These are phyloP conservation scores for Parietichytrium sp. DNA, from an alignment of 108 stramenopile species.

Conservation along the genomic window DNA sequence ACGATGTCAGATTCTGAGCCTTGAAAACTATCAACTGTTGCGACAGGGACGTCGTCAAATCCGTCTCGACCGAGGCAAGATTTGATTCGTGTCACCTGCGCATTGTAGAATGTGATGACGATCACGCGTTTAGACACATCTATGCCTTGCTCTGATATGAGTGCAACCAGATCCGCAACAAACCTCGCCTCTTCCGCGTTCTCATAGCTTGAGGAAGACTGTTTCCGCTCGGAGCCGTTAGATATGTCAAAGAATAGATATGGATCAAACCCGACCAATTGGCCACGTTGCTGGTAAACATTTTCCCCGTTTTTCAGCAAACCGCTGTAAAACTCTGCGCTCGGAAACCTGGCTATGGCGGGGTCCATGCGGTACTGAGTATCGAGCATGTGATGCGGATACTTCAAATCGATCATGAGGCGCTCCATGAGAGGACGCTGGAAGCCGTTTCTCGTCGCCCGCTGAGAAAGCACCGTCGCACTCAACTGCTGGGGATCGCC, in stretches of 20 bases:
- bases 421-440: constrained; percentile 24
- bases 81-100: neutral
- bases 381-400: constrained; percentile 73
- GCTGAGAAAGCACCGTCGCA: constrained; percentile 63
- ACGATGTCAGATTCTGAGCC: constrained; percentile 58
- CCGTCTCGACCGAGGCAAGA: neutral
- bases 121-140: constrained; percentile 8
- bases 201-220: neutral
- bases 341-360: constrained; percentile 78
- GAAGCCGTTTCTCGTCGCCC: neutral
- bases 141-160: neutral
- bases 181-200: neutral
- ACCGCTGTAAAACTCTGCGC: constrained; percentile 79
- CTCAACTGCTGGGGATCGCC: constrained; percentile 87
- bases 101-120: constrained; percentile 16
- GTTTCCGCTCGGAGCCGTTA: neutral
- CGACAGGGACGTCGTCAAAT: constrained; percentile 40
- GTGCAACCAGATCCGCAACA: neutral
- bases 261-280: neutral
- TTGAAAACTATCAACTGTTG: constrained; percentile 64
- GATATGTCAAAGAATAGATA: neutral
- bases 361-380: constrained; percentile 96
- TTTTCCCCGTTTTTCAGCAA: constrained; percentile 77
- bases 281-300: constrained; percentile 51
- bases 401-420: neutral